Conservation (phyloP, 352 stramenopile genomes). For the Pythium aquatile region DNA sequence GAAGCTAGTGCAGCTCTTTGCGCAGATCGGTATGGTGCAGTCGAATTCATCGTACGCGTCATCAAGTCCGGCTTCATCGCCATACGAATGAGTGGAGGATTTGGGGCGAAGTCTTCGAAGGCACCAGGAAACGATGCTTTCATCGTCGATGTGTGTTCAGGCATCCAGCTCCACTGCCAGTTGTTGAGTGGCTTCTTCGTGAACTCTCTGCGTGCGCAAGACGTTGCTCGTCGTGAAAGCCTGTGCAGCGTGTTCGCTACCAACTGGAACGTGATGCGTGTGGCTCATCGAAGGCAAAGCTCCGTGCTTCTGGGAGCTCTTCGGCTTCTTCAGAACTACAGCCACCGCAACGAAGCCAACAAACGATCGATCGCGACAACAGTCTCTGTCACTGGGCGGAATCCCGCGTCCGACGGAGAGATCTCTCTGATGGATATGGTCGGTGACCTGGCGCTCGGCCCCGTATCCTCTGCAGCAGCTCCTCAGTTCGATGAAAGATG, state of each 20-base stretch:
- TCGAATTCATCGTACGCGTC: conserved; percentile 34
- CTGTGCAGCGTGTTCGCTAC: conserved; percentile 37
- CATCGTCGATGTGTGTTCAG: conserved; percentile 37
- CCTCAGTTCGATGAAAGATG: conserved; percentile 6
- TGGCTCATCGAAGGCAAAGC: conserved; percentile 43
- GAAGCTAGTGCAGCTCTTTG: conserved; percentile 30
- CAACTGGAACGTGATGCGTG: conserved; percentile 60
- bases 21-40: conserved; percentile 29
- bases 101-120: conserved; percentile 35
- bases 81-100: conserved; percentile 50
- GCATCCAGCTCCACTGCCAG: conserved; percentile 47
- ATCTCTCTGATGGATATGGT: conserved; percentile 21
- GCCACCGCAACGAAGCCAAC: conserved; percentile 38
- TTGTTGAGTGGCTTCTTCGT: conserved; percentile 47
- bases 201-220: conserved; percentile 13
- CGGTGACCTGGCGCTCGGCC: conserved; percentile 11
- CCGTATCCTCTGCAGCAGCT: background rate
- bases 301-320: conserved; percentile 41
- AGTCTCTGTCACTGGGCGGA: background rate
- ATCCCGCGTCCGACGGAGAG: background rate
- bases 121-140: conserved; percentile 28
- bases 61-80: conserved; percentile 48
- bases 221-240: conserved; percentile 21
- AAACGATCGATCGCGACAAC: conserved; percentile 33
- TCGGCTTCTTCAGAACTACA: conserved; percentile 49